Conservation (phyloP, 139 green algal genomes). For the Chlamydomonas sp. region DNA sequence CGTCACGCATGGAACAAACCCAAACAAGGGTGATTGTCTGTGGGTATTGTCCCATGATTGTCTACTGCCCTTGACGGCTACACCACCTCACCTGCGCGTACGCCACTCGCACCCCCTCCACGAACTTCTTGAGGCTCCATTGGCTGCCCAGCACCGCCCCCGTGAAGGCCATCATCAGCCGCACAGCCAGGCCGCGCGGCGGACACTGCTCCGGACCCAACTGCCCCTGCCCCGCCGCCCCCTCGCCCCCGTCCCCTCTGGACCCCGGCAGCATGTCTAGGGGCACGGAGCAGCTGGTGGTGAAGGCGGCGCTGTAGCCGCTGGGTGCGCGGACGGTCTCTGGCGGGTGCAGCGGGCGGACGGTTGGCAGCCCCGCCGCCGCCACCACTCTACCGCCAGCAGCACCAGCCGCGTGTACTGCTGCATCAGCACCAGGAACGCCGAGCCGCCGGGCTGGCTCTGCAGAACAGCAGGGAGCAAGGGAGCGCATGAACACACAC, state of each 20-base stretch:
- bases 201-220: neutral
- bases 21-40: neutral
- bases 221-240: neutral
- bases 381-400: slow-evolving; percentile 68
- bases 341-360: slow-evolving; percentile 27
- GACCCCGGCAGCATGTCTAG: neutral
- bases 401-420: slow-evolving; percentile 79
- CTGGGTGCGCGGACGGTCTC: slow-evolving; percentile 2
- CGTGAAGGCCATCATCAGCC: slow-evolving; percentile 78
- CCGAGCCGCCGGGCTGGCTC: neutral
- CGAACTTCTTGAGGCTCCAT: slow-evolving; percentile 58
- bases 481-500: neutral
- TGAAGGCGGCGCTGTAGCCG: slow-evolving; percentile 46
- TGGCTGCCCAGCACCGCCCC: slow-evolving; percentile 58
- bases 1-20: slow-evolving; percentile 42
- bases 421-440: slow-evolving; percentile 64
- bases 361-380: slow-evolving; percentile 41
- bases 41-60: neutral
- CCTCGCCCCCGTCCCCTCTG: neutral
- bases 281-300: neutral
- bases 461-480: slow-evolving; percentile 3
- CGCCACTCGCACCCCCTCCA: slow-evolving; percentile 44
- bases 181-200: slow-evolving; percentile 49
- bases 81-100: slow-evolving; percentile 20
- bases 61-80: too few species aligned